Conservation (phyloP, 1,284 basidiomycete genomes). For the Marasmius tenuissimus region DNA sequence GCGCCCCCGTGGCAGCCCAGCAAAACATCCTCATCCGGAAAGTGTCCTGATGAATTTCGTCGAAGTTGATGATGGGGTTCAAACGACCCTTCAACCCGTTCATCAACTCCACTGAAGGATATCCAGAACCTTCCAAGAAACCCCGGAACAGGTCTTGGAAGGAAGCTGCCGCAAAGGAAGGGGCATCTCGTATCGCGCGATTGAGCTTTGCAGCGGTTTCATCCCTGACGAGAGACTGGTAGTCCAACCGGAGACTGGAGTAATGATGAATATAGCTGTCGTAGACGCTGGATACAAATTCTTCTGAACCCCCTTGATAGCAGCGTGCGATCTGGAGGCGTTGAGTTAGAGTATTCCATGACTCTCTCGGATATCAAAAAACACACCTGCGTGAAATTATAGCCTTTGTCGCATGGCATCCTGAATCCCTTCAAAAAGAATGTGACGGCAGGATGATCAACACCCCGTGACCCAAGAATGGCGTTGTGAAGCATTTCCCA, state of each 20-base stretch:
- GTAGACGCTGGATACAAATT: neutral
- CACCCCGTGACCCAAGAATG: too few species aligned
- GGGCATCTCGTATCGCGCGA: neutral
- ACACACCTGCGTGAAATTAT: too few species aligned
- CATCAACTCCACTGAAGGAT: neutral
- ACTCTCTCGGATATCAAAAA: too few species aligned
- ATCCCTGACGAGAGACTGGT: neutral
- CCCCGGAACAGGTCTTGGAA: neutral
- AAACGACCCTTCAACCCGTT: neutral
- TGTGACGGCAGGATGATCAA: too few species aligned
- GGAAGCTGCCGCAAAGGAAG: neutral
- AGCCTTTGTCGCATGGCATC: too few species aligned
- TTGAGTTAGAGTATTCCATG: too few species aligned
- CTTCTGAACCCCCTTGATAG: neutral
- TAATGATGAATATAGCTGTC: neutral
- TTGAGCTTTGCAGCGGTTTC: neutral
- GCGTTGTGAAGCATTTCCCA: too few species aligned
- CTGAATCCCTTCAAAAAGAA: too few species aligned
- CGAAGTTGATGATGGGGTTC: neutral
- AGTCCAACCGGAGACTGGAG: neutral
- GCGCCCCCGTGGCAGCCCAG: slow-evolving; percentile 1
- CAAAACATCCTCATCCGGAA: slow-evolving; percentile 2
- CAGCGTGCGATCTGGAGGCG: neutral
- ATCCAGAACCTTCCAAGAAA: neutral
- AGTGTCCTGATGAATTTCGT: neutral